phyloP scores from a whole-genome alignment of 768 basidiomycete genomes.

The Pholiota conissans region DNA sequence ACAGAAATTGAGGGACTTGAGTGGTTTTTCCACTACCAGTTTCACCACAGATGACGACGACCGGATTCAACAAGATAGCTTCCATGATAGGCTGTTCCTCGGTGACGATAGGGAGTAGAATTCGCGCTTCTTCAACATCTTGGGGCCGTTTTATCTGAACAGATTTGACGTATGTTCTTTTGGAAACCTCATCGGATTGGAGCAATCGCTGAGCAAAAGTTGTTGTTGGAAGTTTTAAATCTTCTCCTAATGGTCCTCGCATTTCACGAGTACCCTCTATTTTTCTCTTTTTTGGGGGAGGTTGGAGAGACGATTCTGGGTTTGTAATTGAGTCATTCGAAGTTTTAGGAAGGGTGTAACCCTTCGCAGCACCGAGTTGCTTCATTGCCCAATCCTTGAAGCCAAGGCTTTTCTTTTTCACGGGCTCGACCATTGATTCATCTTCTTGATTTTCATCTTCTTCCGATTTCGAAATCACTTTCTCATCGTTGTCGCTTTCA shows the following conservation, averaged over 20 bases:
- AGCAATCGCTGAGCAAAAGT: constrained; percentile 57
- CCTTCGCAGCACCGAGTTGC: constrained; percentile 60
- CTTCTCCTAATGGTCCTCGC: constrained; percentile 81
- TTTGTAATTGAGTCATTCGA: constrained; percentile 15
- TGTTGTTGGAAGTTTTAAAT: constrained; percentile 64
- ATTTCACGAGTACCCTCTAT: constrained; percentile 44
- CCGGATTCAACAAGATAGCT: constrained; percentile 80
- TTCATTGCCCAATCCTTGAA: constrained; percentile 93
- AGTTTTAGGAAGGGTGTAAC: constrained; percentile 25
- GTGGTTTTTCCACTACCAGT: constrained; percentile 99
- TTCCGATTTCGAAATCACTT: constrained; percentile 12
- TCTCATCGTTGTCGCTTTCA: constrained; percentile 14
- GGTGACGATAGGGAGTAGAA: constrained; percentile 83
- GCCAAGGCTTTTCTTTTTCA: constrained; percentile 27
- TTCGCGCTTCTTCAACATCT: constrained; percentile 74
- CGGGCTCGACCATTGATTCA: constrained; percentile 18
- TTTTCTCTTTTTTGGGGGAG: constrained; percentile 42
- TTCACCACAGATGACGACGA: constrained; percentile 86
- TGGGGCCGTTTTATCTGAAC: constrained; percentile 60
- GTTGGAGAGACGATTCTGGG: constrained; percentile 5
- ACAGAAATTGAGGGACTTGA: constrained; percentile 97
- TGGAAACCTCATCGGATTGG: constrained; percentile 13
- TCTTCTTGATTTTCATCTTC: constrained; percentile 20
- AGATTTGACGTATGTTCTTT: constrained; percentile 35
- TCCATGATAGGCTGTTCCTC: constrained; percentile 97